Evolutionary conservation across 345 rosid species (phyloP).

Genomic region (Xanthoceras sorbifolium): DNA sequence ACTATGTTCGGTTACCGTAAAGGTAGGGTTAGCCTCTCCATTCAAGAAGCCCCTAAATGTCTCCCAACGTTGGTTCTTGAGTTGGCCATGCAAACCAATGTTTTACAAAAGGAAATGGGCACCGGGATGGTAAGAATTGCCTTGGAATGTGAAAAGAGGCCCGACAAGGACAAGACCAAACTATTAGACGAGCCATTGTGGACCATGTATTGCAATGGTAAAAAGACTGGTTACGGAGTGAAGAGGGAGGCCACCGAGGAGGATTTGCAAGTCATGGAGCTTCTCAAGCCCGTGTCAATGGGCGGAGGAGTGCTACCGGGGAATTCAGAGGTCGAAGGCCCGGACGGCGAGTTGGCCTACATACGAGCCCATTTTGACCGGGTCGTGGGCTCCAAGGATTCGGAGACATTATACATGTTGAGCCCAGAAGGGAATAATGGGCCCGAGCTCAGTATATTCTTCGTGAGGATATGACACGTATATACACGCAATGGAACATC

Average conservation of each 20-base stretch:
- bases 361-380: slow-evolving; percentile 80
- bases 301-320: slow-evolving; percentile 87
- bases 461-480: slow-evolving; percentile 55
- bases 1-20: slow-evolving; percentile 76
- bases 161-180: slow-evolving; percentile 49
- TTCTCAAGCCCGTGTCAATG: slow-evolving; percentile 77
- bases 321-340: slow-evolving; percentile 59
- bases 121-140: slow-evolving; percentile 81
- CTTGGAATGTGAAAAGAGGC: slow-evolving; percentile 66
- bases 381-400: slow-evolving; percentile 80
- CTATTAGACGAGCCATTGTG: slow-evolving; percentile 71
- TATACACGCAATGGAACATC: background rate
- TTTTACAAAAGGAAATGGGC: slow-evolving; percentile 60
- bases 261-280: slow-evolving; percentile 76
- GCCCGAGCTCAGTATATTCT: slow-evolving; percentile 81
- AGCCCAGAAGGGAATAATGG: slow-evolving; percentile 82
- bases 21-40: slow-evolving; percentile 67
- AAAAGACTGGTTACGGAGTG: slow-evolving; percentile 68
- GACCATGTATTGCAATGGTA: slow-evolving; percentile 85
- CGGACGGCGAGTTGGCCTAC: slow-evolving; percentile 74
- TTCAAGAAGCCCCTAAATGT: slow-evolving; percentile 69
- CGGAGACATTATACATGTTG: slow-evolving; percentile 78
- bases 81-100: slow-evolving; percentile 61
- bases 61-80: slow-evolving; percentile 62
- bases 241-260: slow-evolving; percentile 68